These are phyloP conservation scores for Pyrenochaeta sp. DNA, from an alignment of 2,329 filamentous ascomycete species.

Conservation along the genomic window DNA sequence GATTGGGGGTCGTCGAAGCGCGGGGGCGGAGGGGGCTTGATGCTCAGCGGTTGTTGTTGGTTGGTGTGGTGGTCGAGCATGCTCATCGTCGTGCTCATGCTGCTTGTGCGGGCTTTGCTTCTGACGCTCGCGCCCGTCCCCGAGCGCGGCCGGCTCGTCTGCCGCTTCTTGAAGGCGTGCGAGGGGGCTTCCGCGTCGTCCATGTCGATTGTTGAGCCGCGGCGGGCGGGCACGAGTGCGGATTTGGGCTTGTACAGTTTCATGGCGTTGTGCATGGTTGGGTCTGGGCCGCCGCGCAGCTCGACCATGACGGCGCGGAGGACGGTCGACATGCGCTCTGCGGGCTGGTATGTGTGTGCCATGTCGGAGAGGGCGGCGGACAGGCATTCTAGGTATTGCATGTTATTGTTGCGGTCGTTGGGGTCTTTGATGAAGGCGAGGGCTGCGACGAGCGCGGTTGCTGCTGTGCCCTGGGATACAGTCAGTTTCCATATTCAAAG, in stretches of 20 bases:
- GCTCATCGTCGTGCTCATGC: constrained; percentile 25
- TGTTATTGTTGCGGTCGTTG: constrained; percentile 49
- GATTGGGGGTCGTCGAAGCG: constrained; percentile 17
- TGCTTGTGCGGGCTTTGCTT: constrained; percentile 14
- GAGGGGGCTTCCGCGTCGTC: constrained; percentile 15
- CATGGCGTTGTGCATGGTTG: constrained; percentile 14
- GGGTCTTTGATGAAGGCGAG: constrained; percentile 49
- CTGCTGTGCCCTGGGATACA: constrained; percentile 57
- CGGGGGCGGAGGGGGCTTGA: constrained; percentile 23
- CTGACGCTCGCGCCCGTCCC: constrained; percentile 20
- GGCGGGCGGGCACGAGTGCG: constrained; percentile 37
- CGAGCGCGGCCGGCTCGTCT: constrained; percentile 32
- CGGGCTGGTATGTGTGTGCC: constrained; percentile 61
- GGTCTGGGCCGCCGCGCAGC: constrained; percentile 41
- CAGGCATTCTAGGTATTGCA: constrained; percentile 62
- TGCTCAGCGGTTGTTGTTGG: constrained; percentile 15
- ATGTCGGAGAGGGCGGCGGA: constrained; percentile 61
- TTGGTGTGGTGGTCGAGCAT: constrained; percentile 6
- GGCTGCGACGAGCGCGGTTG: constrained; percentile 62
- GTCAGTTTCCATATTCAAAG: constrained; percentile 8
- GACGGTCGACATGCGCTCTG: constrained; percentile 61
- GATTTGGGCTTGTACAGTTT: constrained; percentile 36
- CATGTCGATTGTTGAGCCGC: constrained; percentile 33
- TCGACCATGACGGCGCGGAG: constrained; percentile 62
- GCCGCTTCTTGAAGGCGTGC: constrained; percentile 32